Conservation (phyloP, 148 eudicot species). For the Silene uniflora region DNA sequence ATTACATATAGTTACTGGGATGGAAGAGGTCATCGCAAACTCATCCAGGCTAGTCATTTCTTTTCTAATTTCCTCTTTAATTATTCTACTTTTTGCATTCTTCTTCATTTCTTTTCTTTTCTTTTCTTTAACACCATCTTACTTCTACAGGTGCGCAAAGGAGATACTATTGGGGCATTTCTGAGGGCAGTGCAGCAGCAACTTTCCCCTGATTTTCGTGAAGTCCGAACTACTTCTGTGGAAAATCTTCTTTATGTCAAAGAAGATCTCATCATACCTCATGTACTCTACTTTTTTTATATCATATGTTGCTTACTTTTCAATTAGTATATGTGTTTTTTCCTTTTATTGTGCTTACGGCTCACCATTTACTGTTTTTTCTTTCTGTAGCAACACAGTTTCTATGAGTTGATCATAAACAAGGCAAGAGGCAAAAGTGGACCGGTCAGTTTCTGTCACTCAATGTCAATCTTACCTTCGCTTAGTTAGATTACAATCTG, state of each 20-base stretch:
- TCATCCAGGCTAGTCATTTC: conserved; percentile 56
- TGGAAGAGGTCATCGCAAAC: conserved; percentile 94
- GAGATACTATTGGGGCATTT: conserved; percentile 90
- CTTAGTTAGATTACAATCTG: background rate
- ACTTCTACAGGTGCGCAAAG: conserved; percentile 76
- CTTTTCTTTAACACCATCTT: conserved; percentile 1
- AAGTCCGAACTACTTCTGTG: conserved; percentile 92
- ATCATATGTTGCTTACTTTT: background rate
- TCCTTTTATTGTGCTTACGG: conserved; percentile 2
- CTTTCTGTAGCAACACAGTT: conserved; percentile 84
- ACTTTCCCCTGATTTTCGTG: conserved; percentile 97
- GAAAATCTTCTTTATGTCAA: conserved; percentile 95
- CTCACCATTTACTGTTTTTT: background rate
- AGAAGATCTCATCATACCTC: conserved; percentile 98
- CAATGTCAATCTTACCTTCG: conserved; percentile 6
- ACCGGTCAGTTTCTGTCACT: conserved; percentile 56
- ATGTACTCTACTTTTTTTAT: conserved; percentile 40
- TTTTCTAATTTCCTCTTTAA: background rate
- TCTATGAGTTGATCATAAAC: conserved; percentile 92
- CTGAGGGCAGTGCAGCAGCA: conserved; percentile 94
- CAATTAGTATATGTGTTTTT: too few relatives aligned
- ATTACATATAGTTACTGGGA: conserved; percentile 99
- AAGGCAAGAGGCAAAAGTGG: conserved; percentile 99
- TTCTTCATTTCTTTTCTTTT: background rate
- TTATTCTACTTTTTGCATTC: too few relatives aligned